phyloP scores from a whole-genome alignment of 2,329 filamentous ascomycete species.

The Scedosporium boydii region DNA sequence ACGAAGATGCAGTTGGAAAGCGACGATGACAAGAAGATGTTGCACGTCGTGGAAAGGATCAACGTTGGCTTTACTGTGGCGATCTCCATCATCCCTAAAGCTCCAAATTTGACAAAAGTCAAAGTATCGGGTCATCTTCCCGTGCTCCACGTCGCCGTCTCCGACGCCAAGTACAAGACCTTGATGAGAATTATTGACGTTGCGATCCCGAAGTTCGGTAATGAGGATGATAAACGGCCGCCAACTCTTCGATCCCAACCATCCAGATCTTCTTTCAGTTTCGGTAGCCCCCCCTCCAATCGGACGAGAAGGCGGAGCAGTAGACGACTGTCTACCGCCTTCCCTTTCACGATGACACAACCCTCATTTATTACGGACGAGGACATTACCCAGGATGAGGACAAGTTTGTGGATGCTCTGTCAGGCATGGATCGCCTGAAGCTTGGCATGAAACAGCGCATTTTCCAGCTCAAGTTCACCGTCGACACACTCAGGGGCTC shows the following conservation, averaged over 20 bases:
- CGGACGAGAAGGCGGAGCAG: background rate
- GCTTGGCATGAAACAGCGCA: constrained; percentile 69
- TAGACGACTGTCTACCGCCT: constrained; percentile 56
- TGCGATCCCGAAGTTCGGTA: constrained; percentile 73
- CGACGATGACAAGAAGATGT: constrained; percentile 56
- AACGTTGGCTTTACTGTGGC: constrained; percentile 97
- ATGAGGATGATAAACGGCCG: constrained; percentile 16
- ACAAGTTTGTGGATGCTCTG: constrained; percentile 57
- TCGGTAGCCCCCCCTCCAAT: constrained; percentile 28
- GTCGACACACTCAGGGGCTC: constrained; percentile 92
- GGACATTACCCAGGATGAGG: constrained; percentile 57
- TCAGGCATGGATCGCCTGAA: constrained; percentile 46
- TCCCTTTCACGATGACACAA: constrained; percentile 62
- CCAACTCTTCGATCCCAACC: background rate
- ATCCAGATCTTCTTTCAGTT: constrained; percentile 34
- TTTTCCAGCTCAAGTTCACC: constrained; percentile 93
- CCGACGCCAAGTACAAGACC: constrained; percentile 93
- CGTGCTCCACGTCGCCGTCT: constrained; percentile 82
- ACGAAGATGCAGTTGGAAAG: constrained; percentile 73
- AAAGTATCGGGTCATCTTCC: constrained; percentile 87
- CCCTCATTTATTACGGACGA: constrained; percentile 74
- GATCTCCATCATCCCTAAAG: constrained; percentile 92
- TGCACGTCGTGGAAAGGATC: constrained; percentile 92
- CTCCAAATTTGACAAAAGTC: constrained; percentile 83
- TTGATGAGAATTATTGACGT: constrained; percentile 95